Evolutionary conservation across 139 green algal genomes (phyloP), one percentile per base, ranked within the genome.

Genomic region (Coelastrella sp.): DNA sequence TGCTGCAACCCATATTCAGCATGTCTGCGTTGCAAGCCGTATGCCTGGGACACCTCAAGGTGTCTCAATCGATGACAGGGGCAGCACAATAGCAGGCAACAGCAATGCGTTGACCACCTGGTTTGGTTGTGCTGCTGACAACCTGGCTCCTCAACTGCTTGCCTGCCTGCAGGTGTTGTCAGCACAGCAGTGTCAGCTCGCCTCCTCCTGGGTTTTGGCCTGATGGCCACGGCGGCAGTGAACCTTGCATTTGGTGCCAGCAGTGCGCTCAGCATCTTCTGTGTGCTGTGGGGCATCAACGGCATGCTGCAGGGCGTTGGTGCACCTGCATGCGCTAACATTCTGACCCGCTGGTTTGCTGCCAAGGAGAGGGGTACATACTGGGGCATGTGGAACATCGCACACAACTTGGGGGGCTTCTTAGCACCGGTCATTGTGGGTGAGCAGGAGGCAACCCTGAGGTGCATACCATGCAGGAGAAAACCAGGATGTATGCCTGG

Each of bases 321-420:
- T 17, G 96, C 93, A 4, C 96, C 96, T 35, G 94, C 93, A 63
- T 98, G 96, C 90, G 96, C 96, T 0, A 92, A 94, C 68, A 97
- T 98, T 61, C 91, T 98, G 58, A 98, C 96, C 8, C 91, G 91
- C 15, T 98, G 96, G 96, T 98, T 96, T 91, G 93, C 96, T 8
- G 92, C 95, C 80, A 96, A 95, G 90, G 93, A 96, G 92, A 90
- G 94, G 14, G 94, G 94, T 65, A 98, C 96, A 81, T 96, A 93
- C 87, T 96, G 94, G 94, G 94, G 94, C 88, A 95, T 96, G 90
- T 96, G 94, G 94, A 96, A 94, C 84, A 98, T 98, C 80, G 95
- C 95, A 59, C 97, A 99, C 93, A 99, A 99, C 93, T 86, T 99
- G 66, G 97, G 97, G 12, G 97, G 97, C 56, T 99, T 99, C 89